A percentile compares a stretch with the other conserved stretches of the same genome.
Conservation (phyloP, 2,329 filamentous ascomycete species). For the Fusarium equiseti region DNA sequence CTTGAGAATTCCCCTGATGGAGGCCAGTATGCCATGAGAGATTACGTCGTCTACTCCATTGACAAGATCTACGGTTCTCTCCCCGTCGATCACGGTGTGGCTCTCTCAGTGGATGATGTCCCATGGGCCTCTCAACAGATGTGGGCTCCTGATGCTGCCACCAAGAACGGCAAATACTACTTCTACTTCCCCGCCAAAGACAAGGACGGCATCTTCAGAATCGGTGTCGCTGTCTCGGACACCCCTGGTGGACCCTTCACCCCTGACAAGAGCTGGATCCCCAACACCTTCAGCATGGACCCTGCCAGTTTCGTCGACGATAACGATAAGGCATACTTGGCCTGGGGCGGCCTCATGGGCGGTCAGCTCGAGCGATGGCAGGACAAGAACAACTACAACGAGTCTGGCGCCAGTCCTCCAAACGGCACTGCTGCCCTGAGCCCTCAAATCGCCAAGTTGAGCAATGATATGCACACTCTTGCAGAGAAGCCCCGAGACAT, state of each 20-base stretch:
- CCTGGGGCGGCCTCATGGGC: constrained; percentile 18
- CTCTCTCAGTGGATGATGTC: constrained; percentile 9
- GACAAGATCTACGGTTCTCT: constrained; percentile 19
- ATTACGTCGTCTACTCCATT: constrained; percentile 23
- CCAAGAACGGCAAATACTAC: constrained; percentile 31
- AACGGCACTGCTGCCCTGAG: constrained; percentile 11
- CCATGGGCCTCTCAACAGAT: constrained; percentile 19
- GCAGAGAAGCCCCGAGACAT: constrained; percentile 24
- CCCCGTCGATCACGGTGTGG: constrained; percentile 10
- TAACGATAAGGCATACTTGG: neutral
- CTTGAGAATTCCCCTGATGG: neutral
- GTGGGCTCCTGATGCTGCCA: constrained; percentile 25
- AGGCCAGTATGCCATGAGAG: constrained; percentile 14
- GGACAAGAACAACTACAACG: constrained; percentile 16
- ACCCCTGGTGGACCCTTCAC: constrained; percentile 19
- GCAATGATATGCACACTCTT: constrained; percentile 23
- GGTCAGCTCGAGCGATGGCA: constrained; percentile 26
- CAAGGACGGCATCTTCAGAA: constrained; percentile 19
- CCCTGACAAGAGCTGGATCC: constrained; percentile 26
- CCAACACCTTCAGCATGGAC: constrained; percentile 21
- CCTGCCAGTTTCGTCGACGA: constrained; percentile 15
- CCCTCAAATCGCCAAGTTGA: constrained; percentile 23
- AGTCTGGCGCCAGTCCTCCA: constrained; percentile 7
- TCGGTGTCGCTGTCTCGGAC: constrained; percentile 21
- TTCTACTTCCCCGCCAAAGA: constrained; percentile 31